These are phyloP conservation scores for Huntiella omanensis DNA, from an alignment of 2,329 filamentous ascomycete genomes.

Conservation along the genomic window DNA sequence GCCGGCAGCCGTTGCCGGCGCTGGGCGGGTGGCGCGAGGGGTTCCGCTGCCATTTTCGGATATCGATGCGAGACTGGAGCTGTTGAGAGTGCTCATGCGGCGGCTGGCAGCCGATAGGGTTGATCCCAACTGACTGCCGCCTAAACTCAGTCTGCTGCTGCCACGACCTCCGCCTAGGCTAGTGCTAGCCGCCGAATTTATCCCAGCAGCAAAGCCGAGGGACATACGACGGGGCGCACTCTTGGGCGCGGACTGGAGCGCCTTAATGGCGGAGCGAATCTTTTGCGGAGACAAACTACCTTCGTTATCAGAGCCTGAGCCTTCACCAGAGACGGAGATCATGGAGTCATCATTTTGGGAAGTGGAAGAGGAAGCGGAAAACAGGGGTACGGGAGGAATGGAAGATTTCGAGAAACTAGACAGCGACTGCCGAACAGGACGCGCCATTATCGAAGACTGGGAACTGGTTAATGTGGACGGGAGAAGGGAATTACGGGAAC, in stretches of 20 bases:
- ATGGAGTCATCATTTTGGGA: neutral
- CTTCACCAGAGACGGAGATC: constrained; percentile 1
- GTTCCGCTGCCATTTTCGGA: constrained; percentile 28
- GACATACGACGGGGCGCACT: constrained; percentile 7
- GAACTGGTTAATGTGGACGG: neutral
- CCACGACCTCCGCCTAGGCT: neutral
- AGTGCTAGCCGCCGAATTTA: neutral
- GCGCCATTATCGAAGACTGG: neutral
- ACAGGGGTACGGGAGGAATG: neutral
- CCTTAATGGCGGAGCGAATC: constrained; percentile 11
- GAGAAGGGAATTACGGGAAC: neutral
- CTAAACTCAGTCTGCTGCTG: neutral
- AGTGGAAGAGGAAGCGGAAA: constrained; percentile 1
- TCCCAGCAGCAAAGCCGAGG: constrained; percentile 4
- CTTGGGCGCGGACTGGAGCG: constrained; percentile 1
- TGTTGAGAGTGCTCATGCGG: constrained; percentile 9
- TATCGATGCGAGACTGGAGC: constrained; percentile 27
- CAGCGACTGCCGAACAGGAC: neutral
- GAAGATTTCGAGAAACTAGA: neutral
- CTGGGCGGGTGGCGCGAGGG: neutral
- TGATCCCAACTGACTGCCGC: neutral
- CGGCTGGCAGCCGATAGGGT: neutral
- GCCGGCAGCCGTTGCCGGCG: neutral
- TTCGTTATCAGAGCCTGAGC: constrained; percentile 11
- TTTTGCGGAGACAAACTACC: constrained; percentile 11